Evolutionary conservation across 495 filamentous ascomycete species (phyloP).

Genomic region (Pseudevernia furfuracea): DNA sequence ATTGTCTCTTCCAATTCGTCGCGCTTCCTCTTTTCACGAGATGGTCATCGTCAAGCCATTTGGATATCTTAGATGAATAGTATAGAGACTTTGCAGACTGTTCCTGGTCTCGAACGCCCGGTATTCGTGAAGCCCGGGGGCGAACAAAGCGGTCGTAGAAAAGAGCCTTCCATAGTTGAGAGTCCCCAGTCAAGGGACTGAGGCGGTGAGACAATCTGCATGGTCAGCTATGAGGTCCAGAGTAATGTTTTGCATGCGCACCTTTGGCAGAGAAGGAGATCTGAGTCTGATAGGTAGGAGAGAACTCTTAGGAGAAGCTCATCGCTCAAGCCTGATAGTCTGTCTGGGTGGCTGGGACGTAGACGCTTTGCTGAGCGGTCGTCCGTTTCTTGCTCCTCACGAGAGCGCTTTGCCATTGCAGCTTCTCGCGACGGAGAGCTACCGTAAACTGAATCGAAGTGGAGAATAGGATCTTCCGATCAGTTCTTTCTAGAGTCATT

Average conservation of each 20-base stretch:
- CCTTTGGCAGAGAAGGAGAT: slow-evolving; percentile 64
- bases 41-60: slow-evolving; percentile 73
- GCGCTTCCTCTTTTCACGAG: slow-evolving; percentile 43
- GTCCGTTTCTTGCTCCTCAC: slow-evolving; percentile 25
- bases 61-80: slow-evolving; percentile 64
- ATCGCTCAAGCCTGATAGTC: slow-evolving; percentile 64
- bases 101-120: slow-evolving; percentile 50
- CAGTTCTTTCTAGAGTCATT: no score
- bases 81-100: slow-evolving; percentile 38
- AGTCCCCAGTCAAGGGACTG: slow-evolving; percentile 65
- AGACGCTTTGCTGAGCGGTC: slow-evolving; percentile 34
- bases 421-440: background rate
- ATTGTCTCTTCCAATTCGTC: slow-evolving; percentile 84
- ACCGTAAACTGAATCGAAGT: background rate
- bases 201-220: slow-evolving; percentile 70
- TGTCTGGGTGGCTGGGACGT: slow-evolving; percentile 33
- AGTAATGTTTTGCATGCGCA: slow-evolving; percentile 27
- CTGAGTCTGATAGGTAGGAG: slow-evolving; percentile 60
- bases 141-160: slow-evolving; percentile 88
- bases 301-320: slow-evolving; percentile 83
- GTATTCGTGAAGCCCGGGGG: slow-evolving; percentile 70
- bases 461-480: background rate
- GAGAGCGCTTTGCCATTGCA: slow-evolving; percentile 42
- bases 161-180: slow-evolving; percentile 81
- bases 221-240: slow-evolving; percentile 13